Percentiles rank a stretch among this genome's conserved stretches.
Conservation (phyloP, 441 rosid genomes). For the Erodium chrysanthum region DNA sequence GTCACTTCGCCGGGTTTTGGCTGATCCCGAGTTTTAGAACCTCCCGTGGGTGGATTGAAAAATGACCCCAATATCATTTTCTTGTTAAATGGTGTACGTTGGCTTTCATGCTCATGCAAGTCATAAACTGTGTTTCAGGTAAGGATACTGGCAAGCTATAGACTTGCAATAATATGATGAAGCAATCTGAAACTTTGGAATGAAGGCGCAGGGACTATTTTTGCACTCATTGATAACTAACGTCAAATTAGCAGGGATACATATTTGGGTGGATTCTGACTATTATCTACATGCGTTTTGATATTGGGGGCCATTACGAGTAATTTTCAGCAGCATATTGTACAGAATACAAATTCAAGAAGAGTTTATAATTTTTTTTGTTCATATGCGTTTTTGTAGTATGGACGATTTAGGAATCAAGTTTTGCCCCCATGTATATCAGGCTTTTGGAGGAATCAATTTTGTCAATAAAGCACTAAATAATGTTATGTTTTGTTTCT, state of each 20-base stretch:
- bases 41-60: constrained; percentile 1
- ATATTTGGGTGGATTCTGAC: not conserved
- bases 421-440: not conserved
- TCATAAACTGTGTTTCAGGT: constrained; percentile 21
- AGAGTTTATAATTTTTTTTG: too few species aligned
- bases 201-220: too few species aligned
- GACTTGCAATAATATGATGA: constrained; percentile 6
- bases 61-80: not conserved
- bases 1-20: too few species aligned
- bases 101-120: too few species aligned
- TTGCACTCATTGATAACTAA: not conserved
- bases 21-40: too few species aligned
- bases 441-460: not conserved
- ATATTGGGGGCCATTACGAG: too few species aligned
- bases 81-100: too few species aligned
- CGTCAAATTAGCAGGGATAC: not conserved
- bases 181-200: not conserved
- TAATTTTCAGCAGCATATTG: too few species aligned
- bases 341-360: not conserved
- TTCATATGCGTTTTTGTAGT: too few species aligned
- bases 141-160: constrained; percentile 13
- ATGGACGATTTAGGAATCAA: not conserved
- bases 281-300: too few species aligned
- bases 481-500: not conserved
- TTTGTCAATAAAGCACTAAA: not conserved